Base-by-base conservation (phyloP, 441 rosid species). In the Viola pubescens region DNA sequence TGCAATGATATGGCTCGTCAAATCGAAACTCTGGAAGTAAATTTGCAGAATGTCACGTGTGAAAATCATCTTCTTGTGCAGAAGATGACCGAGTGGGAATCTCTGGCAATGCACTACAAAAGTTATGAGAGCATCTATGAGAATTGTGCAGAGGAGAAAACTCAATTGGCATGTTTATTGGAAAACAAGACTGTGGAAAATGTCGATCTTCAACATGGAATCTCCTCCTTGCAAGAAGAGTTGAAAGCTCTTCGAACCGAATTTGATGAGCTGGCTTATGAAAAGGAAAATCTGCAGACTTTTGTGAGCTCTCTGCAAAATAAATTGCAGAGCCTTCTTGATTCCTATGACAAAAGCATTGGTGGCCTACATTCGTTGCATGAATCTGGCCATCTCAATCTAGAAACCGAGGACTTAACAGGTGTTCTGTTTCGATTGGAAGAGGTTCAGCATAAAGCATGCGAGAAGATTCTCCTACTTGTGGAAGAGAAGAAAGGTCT, bases 21-120 rank as follows among this genome's bases (percentile, higher is more conserved):
- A 63, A 88, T 84, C 79, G 83, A 81, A 63, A 70, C 52, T 52
- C 73, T 94, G 64, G 89, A 82, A 72, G 77, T 70, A 56, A 80
- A 73, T 75, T 65, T 90, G 68, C 84, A 75, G 67, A 74, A 57
- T 70, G 60, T 75, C 52, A 78, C 80, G 60, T 62, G 62, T 52
- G 91, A 89, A 72, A 89, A 85, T 72, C 65, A 76, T 75, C 73
- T 69, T 70, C 82, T 82, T 59, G 74, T 68, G 40, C 75, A 84
- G 74, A 89, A 87, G 75, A 75, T 87, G 58, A 62, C 73, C 63
- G 92, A 86, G 67, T 75, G 82, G 78, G 89, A 91, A 71, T 70
- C 82, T 58, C 60, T 79, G 71, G 68, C 77, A 61, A 57, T 70
- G 66, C 90, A 82, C 65, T 81, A 65, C 66, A 68, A 68, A 62